These are phyloP conservation scores for Naganishia friedmannii DNA, from an alignment of 768 basidiomycete species.

Conservation along the genomic window DNA sequence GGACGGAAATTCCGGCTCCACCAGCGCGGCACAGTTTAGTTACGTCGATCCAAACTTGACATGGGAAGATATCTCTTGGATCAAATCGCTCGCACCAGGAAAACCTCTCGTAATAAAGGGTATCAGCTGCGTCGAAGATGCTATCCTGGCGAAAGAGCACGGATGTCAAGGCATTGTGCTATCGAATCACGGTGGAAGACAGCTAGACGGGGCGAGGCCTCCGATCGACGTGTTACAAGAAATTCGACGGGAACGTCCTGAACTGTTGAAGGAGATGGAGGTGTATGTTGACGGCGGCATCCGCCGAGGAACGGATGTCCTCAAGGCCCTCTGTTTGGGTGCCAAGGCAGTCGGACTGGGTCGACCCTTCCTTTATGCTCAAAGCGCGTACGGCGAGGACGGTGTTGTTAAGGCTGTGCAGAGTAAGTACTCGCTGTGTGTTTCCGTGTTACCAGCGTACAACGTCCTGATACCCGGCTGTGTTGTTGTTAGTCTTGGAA, in stretches of 20 bases:
- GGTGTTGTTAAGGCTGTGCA: constrained; percentile 40
- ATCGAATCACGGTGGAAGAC: constrained; percentile 58
- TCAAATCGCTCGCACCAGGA: constrained; percentile 42
- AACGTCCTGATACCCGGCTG: not conserved
- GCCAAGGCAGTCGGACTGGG: constrained; percentile 84
- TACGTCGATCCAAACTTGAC: constrained; percentile 40
- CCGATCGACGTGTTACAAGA: constrained; percentile 62
- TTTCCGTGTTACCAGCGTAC: not conserved
- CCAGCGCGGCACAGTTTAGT: constrained; percentile 30
- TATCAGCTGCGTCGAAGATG: constrained; percentile 51
- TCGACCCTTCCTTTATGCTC: constrained; percentile 74
- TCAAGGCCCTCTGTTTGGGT: constrained; percentile 59
- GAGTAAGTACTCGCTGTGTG: constrained; percentile 34
- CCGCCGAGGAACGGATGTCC: constrained; percentile 57
- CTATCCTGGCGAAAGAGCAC: constrained; percentile 50
- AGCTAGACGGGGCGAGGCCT: constrained; percentile 71
- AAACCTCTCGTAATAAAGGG: constrained; percentile 53
- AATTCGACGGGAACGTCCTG: constrained; percentile 53
- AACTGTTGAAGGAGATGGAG: constrained; percentile 54
- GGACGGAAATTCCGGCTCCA: constrained; percentile 32
- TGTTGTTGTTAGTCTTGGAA: constrained; percentile 57
- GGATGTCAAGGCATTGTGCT: constrained; percentile 55
- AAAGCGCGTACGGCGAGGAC: constrained; percentile 44
- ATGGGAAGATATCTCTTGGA: constrained; percentile 52
- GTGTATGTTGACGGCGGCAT: constrained; percentile 58